These are phyloP conservation scores for Beverwykella pulmonaria DNA, from an alignment of 495 filamentous ascomycete genomes.

Conservation along the genomic window DNA sequence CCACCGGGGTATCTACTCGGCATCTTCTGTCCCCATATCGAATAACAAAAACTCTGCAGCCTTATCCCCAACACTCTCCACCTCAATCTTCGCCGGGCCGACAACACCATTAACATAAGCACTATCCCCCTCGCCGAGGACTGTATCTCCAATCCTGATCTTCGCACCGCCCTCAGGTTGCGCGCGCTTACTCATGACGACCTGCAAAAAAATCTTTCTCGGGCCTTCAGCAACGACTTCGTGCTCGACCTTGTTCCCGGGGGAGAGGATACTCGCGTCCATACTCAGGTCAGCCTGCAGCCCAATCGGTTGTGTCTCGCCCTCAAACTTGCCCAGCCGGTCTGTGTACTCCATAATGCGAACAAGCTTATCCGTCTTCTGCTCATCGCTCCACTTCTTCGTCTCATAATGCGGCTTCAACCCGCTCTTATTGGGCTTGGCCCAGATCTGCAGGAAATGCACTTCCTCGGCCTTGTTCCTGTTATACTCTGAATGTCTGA, in stretches of 20 bases:
- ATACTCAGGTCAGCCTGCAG: slow-evolving; percentile 81
- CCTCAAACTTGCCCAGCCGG: slow-evolving; percentile 55
- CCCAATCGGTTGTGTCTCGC: slow-evolving; percentile 70
- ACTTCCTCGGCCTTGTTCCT: slow-evolving; percentile 64
- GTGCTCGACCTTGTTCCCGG: slow-evolving; percentile 50
- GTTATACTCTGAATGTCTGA: slow-evolving; percentile 77
- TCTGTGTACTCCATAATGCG: slow-evolving; percentile 71
- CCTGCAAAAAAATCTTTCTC: slow-evolving; percentile 74
- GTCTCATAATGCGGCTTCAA: slow-evolving; percentile 73
- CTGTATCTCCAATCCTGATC: slow-evolving; percentile 64
- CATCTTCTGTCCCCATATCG: slow-evolving; percentile 43
- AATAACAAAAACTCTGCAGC: slow-evolving; percentile 48
- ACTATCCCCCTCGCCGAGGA: slow-evolving; percentile 72
- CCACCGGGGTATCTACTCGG: too few species aligned
- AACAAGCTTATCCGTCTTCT: slow-evolving; percentile 68
- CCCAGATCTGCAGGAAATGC: slow-evolving; percentile 86
- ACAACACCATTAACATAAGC: slow-evolving; percentile 59
- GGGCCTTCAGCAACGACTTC: slow-evolving; percentile 63
- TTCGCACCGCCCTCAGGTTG: slow-evolving; percentile 64
- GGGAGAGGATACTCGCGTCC: slow-evolving; percentile 64
- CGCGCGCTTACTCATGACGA: slow-evolving; percentile 61
- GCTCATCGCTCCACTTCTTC: slow-evolving; percentile 64
- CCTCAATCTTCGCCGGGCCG: slow-evolving; percentile 42
- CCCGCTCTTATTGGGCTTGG: slow-evolving; percentile 67
- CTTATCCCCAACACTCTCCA: slow-evolving; percentile 45